Base-by-base conservation (phyloP, 2,329 filamentous ascomycete genomes). In the Aspergillus fumigatiaffinis region DNA sequence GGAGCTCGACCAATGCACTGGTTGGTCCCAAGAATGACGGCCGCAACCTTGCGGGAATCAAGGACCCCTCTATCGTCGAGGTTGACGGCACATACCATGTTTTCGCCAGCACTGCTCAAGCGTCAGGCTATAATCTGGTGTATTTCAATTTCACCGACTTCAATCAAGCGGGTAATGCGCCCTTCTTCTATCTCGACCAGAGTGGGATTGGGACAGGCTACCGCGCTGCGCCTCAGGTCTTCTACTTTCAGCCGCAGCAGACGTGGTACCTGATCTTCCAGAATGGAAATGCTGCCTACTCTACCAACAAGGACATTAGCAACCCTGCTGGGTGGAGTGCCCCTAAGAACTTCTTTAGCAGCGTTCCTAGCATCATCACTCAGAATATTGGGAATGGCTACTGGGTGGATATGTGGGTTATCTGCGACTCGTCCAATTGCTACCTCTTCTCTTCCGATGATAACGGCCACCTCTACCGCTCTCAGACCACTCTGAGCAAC, bases 61-160 rank as follows among this genome's bases (percentile, higher is more conserved):
- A 58, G 10, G 56, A 58, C 20, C 52, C 56, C 3, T 55, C 56
- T 2, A 58, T 55, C 12, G 20, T 58, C 8, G 28, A 52, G 4
- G 20, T 55, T 3, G 29, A 44, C n/a, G 52, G 49, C 12, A 52
- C 32, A 9, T 58, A 58, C 9, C 56, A 58, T 50, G 56, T 55
- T 25, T 55, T 58, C 35, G 52, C 52, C 4, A 58, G 52, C 41
- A 55, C 56, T 4, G 56, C 56, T 6, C 51, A 42, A n/a, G 49
- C 7, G 4, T 38, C 41, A 3, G 56, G 56, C 2, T 58, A 58
- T 17, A 50, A 49, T 12, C 42, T 58, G 5, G 56, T 58, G 17
- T 58, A 58, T 14, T 41, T 58, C 10, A 55, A 51, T 50, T 55
- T 58, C 50, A 50, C 56, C 52, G 42, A 58, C 20, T 58, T 58